Conservation (phyloP, 371 early-diverging fungal genomes). For the Syncephalastrum racemosum region DNA sequence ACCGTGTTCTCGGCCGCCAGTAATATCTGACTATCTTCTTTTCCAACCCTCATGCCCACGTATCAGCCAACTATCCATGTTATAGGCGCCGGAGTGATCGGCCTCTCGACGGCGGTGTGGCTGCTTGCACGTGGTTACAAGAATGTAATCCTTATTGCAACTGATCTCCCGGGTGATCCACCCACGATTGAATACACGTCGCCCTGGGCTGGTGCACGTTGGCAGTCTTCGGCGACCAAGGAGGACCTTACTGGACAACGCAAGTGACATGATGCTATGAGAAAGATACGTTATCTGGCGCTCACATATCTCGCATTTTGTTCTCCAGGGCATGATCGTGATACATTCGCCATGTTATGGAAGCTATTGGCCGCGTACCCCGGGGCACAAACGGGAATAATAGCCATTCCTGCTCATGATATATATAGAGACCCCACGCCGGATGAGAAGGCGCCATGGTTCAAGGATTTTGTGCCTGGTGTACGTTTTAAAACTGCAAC, state of each 20-base stretch:
- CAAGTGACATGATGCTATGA: neutral
- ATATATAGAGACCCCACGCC: slow-evolving; percentile 33
- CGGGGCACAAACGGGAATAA: slow-evolving; percentile 19
- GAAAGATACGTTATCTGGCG: neutral
- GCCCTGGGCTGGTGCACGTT: slow-evolving; percentile 70
- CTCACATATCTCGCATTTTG: neutral
- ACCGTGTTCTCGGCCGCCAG: too few relatives aligned
- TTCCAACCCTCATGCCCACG: neutral
- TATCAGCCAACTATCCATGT: slow-evolving; percentile 31
- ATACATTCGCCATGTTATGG: slow-evolving; percentile 20
- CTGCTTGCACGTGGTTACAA: slow-evolving; percentile 47
- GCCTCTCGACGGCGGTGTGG: slow-evolving; percentile 57
- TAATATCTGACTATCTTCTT: too few relatives aligned
- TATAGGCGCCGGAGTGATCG: slow-evolving; percentile 70
- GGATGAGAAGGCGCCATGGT: slow-evolving; percentile 45
- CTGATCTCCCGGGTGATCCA: slow-evolving; percentile 49
- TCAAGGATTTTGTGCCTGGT: slow-evolving; percentile 38
- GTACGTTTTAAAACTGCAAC: slow-evolving; percentile 23
- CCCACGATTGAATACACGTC: slow-evolving; percentile 51
- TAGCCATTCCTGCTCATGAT: slow-evolving; percentile 24
- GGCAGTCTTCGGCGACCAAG: slow-evolving; percentile 58
- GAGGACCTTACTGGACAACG: slow-evolving; percentile 40
- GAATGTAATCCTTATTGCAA: slow-evolving; percentile 48
- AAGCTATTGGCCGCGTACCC: slow-evolving; percentile 14
- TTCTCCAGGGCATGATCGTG: slow-evolving; percentile 16